These are phyloP conservation scores for Nakazawaea populi DNA, from an alignment of 805 yeast species.

Conservation along the genomic window DNA sequence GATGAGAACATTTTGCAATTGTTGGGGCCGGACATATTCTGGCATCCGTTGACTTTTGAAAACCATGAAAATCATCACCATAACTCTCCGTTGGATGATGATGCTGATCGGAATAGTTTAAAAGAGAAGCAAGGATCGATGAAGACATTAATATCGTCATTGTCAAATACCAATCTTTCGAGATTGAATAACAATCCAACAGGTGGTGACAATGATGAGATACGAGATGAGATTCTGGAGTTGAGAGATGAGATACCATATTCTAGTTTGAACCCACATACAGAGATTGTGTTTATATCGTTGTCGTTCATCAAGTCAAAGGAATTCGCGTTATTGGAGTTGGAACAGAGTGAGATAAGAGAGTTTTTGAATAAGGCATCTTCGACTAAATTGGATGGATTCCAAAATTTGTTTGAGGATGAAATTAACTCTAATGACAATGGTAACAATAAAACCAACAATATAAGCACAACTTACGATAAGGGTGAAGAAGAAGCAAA, in stretches of 20 bases:
- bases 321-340: constrained; percentile 72
- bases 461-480: background rate
- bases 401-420: constrained; percentile 22
- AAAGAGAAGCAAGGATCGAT: constrained; percentile 2
- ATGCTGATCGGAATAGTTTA: constrained; percentile 8
- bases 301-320: constrained; percentile 76
- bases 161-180: constrained; percentile 9
- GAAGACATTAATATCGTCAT: constrained; percentile 11
- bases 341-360: constrained; percentile 85
- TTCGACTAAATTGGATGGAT: constrained; percentile 32
- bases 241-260: constrained; percentile 34
- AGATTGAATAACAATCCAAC: background rate
- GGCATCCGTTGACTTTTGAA: constrained; percentile 38
- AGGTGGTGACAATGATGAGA: background rate
- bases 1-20: constrained; percentile 16
- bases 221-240: constrained; percentile 15
- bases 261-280: constrained; percentile 65
- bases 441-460: background rate
- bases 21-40: constrained; percentile 58
- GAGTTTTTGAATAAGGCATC: constrained; percentile 63
- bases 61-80: background rate
- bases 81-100: background rate
- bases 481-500: background rate
- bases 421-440: constrained; percentile 10
- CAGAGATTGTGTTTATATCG: constrained; percentile 69